Percentiles rank a stretch among this genome's conserved stretches.
phyloP scores from a whole-genome alignment of 306 rosid species.

The Pterocarpus macrocarpus region DNA sequence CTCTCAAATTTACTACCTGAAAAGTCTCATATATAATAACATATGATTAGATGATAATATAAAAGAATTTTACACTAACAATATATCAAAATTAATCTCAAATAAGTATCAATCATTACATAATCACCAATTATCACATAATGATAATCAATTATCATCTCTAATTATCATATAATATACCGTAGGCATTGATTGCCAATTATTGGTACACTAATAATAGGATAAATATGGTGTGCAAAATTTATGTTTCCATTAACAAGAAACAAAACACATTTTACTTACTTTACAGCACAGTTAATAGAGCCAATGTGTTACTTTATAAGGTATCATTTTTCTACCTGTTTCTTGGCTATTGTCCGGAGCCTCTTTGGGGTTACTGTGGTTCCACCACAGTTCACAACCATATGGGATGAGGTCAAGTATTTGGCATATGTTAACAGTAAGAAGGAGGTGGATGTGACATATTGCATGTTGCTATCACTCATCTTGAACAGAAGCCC shows the following conservation, averaged over 20 bases:
- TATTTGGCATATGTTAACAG: slow-evolving; percentile 90
- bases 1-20: too few relatives aligned
- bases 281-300: neutral
- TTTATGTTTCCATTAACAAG: neutral
- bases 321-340: slow-evolving; percentile 51
- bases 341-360: slow-evolving; percentile 80
- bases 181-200: too few relatives aligned
- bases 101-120: too few relatives aligned
- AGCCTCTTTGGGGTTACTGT: slow-evolving; percentile 70
- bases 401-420: slow-evolving; percentile 70
- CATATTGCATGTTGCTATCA: slow-evolving; percentile 95
- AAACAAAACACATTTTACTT: neutral
- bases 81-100: too few relatives aligned
- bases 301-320: neutral
- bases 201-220: too few relatives aligned
- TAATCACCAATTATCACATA: too few relatives aligned
- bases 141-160: neutral
- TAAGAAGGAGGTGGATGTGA: slow-evolving; percentile 91
- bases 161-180: neutral
- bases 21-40: too few relatives aligned
- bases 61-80: too few relatives aligned
- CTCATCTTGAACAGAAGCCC: slow-evolving; percentile 94
- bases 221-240: too few relatives aligned
- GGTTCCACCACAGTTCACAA: slow-evolving; percentile 78
- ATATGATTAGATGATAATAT: too few relatives aligned